Conservation (phyloP, 495 filamentous ascomycete species). For the Aspergillus panamensis region DNA sequence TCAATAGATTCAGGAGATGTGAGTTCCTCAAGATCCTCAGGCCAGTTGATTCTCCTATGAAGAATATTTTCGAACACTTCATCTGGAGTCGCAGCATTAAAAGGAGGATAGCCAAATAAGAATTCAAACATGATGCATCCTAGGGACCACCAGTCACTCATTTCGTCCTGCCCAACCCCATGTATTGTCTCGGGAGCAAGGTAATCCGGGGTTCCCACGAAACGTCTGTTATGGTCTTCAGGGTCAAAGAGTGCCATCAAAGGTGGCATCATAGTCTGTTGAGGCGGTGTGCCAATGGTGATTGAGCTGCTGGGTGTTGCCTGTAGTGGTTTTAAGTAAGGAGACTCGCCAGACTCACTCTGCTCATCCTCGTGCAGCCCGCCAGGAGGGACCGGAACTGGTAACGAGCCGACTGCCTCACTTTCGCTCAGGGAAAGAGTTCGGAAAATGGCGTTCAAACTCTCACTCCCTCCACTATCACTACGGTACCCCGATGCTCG, state of each 20-base stretch:
- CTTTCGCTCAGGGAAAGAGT: conserved; percentile 75
- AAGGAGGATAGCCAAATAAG: conserved; percentile 86
- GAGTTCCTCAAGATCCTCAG: conserved; percentile 63
- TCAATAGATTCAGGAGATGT: conserved; percentile 85
- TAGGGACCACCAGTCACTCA: conserved; percentile 99
- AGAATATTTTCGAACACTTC: conserved; percentile 97
- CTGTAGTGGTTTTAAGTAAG: conserved; percentile 63
- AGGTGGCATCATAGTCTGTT: conserved; percentile 81
- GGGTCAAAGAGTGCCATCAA: conserved; percentile 96
- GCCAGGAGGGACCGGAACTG: conserved; percentile 36
- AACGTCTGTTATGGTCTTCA: conserved; percentile 85
- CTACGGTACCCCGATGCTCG: conserved; percentile 85
- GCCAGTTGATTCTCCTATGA: conserved; percentile 84
- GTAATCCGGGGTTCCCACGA: conserved; percentile 97
- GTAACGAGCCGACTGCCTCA: conserved; percentile 27
- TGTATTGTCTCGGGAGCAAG: conserved; percentile 95
- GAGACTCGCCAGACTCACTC: conserved; percentile 63
- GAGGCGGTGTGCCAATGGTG: conserved; percentile 60
- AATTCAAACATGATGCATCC: conserved; percentile 98
- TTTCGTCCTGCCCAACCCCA: conserved; percentile 91
- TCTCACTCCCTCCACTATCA: conserved; percentile 87
- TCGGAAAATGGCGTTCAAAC: conserved; percentile 76
- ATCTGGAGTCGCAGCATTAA: conserved; percentile 86
- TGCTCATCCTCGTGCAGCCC: conserved; percentile 68
- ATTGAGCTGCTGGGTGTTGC: conserved; percentile 51